Conservation (phyloP, 306 rosid genomes). For the Trifolium pratense region DNA sequence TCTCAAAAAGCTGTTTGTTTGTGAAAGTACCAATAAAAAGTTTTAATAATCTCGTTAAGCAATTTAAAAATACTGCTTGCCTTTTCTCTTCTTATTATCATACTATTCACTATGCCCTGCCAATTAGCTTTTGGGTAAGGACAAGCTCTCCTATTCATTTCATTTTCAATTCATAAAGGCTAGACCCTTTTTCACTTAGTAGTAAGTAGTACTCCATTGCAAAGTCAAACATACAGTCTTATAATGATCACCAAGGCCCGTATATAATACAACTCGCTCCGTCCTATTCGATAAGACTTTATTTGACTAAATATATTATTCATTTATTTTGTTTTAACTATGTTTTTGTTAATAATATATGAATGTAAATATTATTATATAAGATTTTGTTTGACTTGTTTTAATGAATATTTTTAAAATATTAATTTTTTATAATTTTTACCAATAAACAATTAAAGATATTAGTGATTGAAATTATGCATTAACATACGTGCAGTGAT, state of each 20-base stretch:
- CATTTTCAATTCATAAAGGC: conserved; percentile 11
- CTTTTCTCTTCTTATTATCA: neutral
- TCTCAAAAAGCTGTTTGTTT: conserved; percentile 50
- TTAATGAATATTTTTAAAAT: too few species aligned
- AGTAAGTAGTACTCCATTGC: neutral
- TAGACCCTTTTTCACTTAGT: neutral
- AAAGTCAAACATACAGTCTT: neutral
- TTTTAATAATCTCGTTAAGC: conserved; percentile 39
- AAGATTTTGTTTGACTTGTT: too few species aligned
- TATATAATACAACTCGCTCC: too few species aligned
- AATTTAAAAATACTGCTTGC: conserved; percentile 31
- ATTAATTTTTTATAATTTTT: too few species aligned
- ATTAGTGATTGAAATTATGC: too few species aligned
- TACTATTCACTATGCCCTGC: neutral
- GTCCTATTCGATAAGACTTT: too few species aligned
- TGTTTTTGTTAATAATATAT: too few species aligned
- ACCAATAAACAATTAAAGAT: too few species aligned
- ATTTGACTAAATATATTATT: too few species aligned
- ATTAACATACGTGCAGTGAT: too few species aligned
- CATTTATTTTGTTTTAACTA: too few species aligned
- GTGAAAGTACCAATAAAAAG: conserved; percentile 60
- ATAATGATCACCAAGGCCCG: neutral
- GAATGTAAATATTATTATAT: too few species aligned
- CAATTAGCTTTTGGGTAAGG: conserved; percentile 5
- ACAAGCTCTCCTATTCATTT: neutral